Conservation (phyloP, 768 basidiomycete genomes). For the Pholiota microspora region DNA sequence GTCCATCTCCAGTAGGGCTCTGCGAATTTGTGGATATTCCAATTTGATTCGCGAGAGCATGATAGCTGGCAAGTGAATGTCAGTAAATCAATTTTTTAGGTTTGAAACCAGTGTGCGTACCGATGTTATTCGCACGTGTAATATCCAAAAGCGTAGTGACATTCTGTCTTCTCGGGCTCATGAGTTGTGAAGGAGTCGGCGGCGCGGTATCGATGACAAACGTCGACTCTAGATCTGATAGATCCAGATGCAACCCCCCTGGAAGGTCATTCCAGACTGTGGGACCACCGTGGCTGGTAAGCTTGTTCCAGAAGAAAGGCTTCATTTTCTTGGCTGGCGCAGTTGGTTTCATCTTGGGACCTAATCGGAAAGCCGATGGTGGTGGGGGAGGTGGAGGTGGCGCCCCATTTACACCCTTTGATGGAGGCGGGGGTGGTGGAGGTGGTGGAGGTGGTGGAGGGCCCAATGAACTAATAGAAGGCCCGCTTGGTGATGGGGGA, state of each 20-base stretch:
- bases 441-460: conserved; percentile 1
- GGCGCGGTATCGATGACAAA: conserved; percentile 59
- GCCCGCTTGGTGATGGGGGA: not conserved
- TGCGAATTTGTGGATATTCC: conserved; percentile 60
- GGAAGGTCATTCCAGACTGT: conserved; percentile 74
- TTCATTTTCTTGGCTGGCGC: conserved; percentile 62
- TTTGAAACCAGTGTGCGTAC: conserved; percentile 33
- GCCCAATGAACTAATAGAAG: not conserved
- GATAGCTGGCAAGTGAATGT: conserved; percentile 50
- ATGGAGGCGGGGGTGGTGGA: not conserved
- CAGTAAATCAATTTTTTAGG: conserved; percentile 5
- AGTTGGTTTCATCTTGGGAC: conserved; percentile 28
- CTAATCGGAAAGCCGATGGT: conserved; percentile 34
- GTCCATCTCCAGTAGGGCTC: conserved; percentile 69
- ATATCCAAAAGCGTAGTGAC: conserved; percentile 76
- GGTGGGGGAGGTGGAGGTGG: conserved; percentile 38
- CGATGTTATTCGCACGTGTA: conserved; percentile 81
- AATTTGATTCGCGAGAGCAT: conserved; percentile 80
- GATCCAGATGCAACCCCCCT: conserved; percentile 42
- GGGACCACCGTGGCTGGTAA: conserved; percentile 35
- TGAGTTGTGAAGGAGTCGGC: conserved; percentile 39
- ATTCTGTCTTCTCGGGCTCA: conserved; percentile 51
- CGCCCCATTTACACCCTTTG: not conserved
- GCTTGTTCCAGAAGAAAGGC: conserved; percentile 92
- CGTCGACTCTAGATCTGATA: conserved; percentile 71